Evolutionary conservation across 148 eudicot species (phyloP).

Genomic region (Chenopodium album): DNA sequence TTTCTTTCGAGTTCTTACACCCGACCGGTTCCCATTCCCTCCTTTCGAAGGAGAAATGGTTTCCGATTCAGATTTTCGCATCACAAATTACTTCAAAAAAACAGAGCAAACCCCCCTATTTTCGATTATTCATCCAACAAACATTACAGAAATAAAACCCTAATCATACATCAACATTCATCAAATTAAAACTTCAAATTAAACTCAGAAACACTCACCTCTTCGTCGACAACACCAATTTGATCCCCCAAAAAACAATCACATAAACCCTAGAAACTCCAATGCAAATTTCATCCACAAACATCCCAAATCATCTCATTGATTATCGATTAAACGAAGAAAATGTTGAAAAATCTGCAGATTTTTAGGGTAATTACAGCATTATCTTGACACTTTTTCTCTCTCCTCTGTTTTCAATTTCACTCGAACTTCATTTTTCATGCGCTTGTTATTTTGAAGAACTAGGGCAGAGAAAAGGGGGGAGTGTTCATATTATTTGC

Average conservation of each 20-base stretch:
- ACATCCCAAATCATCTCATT: not conserved
- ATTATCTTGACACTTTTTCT: constrained; percentile 7
- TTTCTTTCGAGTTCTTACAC: constrained; percentile 59
- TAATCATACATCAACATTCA: constrained; percentile 12
- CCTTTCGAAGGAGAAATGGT: constrained; percentile 34
- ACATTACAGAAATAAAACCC: constrained; percentile 9
- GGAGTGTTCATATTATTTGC: not conserved
- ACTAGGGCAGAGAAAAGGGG: constrained; percentile 43
- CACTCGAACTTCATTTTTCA: constrained; percentile 11
- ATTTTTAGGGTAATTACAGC: not conserved
- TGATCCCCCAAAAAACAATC: constrained; percentile 14
- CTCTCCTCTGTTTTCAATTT: constrained; percentile 20
- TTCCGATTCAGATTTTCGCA: constrained; percentile 61
- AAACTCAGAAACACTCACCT: constrained; percentile 21
- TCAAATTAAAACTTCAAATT: not conserved
- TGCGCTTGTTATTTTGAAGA: constrained; percentile 16
- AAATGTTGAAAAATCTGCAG: not conserved
- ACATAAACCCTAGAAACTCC: constrained; percentile 45
- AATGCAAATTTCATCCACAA: not conserved
- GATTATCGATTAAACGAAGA: not conserved
- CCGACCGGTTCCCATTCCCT: constrained; percentile 43
- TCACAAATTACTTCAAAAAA: constrained; percentile 40
- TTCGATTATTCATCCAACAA: constrained; percentile 7
- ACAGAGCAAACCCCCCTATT: constrained; percentile 28
- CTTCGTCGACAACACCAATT: constrained; percentile 16